Evolutionary conservation across 805 yeast genomes (phyloP), one percentile per base, ranked within the genome.

Genomic region (Saccharomycopsis sp.): DNA sequence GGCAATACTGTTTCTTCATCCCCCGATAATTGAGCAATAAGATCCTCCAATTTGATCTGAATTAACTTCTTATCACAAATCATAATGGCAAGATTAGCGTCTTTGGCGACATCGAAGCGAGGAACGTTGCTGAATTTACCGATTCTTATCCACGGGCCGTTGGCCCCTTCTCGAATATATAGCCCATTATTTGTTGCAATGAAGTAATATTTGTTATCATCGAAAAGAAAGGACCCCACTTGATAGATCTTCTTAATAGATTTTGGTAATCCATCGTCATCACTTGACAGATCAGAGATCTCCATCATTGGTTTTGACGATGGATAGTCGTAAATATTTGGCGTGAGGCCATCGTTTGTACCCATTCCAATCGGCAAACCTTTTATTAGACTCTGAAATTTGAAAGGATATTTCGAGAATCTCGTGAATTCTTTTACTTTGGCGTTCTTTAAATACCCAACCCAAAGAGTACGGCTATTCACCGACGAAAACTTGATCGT

Each of bases 41-140:
- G 25, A 44, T 58, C 59, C 22, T 51, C 57, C 12, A 20, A 35
- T n/a, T 19, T 19, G 7, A 56, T 38, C 29, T 61, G 61, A 1
- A 56, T 14, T 51, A 61, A 58, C 44, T 61, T 61, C 49, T 58
- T 58, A 41, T 58, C 63, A 9, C 57, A 51, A 17, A 61, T 24
- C 17, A 56, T 14, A 17, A 61, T 24, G 3, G 58, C 34, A 3
- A 54, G 17, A 12, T 47, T 12, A 14, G 63, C 63, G n/a, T 55
- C 59, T n/a, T 42, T 49, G 47, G 58, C 24, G 29, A 44, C 56
- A 20, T 55, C 59, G 7, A 61, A 24, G 47, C 56, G 54, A 14
- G 42, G 41, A 17, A 58, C 56, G 35, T 47, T 49, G 14, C n/a
- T 9, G 41, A 56, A 20, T 23, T 56, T 56, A 15, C 23, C 49